Conservation (phyloP, 75 land plant genomes). For the Picea sitchensis region DNA sequence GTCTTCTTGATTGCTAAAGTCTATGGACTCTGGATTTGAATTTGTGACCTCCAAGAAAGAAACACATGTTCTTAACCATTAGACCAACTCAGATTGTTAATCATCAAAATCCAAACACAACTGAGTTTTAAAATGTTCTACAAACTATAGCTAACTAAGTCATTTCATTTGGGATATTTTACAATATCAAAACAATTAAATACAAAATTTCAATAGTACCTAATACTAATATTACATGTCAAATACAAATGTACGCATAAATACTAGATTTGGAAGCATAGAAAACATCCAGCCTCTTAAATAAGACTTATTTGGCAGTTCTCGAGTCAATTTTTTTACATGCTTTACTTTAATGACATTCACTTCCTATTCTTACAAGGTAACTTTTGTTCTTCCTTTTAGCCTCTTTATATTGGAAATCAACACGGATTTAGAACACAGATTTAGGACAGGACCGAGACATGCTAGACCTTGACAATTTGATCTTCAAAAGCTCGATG, state of each 20-base stretch:
- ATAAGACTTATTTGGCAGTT: too few species aligned
- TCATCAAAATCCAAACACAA: too few species aligned
- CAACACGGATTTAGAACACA: not conserved
- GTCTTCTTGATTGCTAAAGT: not conserved
- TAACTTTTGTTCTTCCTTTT: not conserved
- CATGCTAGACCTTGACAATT: not conserved
- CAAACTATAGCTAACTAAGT: too few species aligned
- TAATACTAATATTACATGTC: not conserved
- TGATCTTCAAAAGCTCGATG: not conserved
- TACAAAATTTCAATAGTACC: too few species aligned
- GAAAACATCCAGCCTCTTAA: too few species aligned
- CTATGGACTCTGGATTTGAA: too few species aligned
- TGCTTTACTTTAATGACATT: not conserved
- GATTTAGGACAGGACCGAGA: not conserved
- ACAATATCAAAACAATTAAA: too few species aligned
- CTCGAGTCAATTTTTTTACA: too few species aligned
- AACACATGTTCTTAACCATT: too few species aligned
- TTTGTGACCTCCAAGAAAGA: not conserved
- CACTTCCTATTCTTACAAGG: not conserved
- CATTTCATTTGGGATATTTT: too few species aligned
- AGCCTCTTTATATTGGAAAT: not conserved
- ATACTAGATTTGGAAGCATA: not conserved
- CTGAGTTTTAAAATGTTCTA: too few species aligned
- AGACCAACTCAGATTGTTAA: not conserved
- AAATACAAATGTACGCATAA: not conserved